Base-by-base conservation (phyloP, 768 basidiomycete genomes). In the Trametes coccinea region DNA sequence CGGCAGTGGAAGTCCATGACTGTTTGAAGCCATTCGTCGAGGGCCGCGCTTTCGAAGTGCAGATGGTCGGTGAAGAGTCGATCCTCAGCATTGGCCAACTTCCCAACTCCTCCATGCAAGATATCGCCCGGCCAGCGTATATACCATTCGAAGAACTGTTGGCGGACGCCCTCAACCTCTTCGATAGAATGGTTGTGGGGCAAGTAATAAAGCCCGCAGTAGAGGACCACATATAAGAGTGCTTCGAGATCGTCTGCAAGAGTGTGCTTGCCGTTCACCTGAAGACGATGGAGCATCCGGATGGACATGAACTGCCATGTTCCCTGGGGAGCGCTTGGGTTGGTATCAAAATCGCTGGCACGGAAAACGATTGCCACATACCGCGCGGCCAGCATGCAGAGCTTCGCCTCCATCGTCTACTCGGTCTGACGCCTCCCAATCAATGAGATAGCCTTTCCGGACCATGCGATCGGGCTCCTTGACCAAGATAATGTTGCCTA, bases 211-310 rank as follows among this genome's bases (percentile, higher is more conserved):
- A 37, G 34, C 0, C 14, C 41, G 44, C 62, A 59, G 47, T 59
- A 59, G 22, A 63, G 53, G 2, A 59, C 62, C 5, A 63, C 56
- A 16, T 54, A 63, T 17, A 54, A 50, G 4, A 63, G 11, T 5
- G 62, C 53, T 31, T 63, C 62, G 47, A 63, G 53, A 17, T 63
- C 62, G 27, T 63, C 46, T 22, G 39, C 34, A 2, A 37, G 34
- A 11, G 34, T 37, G 11, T 37, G 34, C 34, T 37, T 37, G 5
- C 34, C 34, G 34, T 37, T 11, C 34, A 37, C 11, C 34, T 37
- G 34, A 6, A 2, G 29, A n/a, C 50, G 48, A 10, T 37, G 34
- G 16, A 47, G 59, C 30, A 22, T 14, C 5, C 3, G 22, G 10
- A 10, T 14, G n/a, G 30, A 16, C 40, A 10, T 31, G 22, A 13